Evolutionary conservation across 1,284 basidiomycete genomes (phyloP).

Genomic region (Caloboletus firmus): DNA sequence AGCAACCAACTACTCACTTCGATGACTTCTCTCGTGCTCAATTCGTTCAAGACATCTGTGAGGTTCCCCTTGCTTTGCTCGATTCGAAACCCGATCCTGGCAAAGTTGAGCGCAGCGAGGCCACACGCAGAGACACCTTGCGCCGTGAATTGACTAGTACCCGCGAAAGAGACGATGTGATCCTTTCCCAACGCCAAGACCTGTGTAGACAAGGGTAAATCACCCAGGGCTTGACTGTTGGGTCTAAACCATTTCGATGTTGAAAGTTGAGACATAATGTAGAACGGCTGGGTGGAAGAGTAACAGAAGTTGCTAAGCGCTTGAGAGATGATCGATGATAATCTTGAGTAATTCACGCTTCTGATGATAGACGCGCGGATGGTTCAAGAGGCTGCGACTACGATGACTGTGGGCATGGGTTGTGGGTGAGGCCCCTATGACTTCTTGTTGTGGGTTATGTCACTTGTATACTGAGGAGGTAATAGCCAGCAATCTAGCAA

Average conservation of each 20-base stretch:
- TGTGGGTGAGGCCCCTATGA: too few relatives aligned
- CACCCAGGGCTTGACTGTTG: neutral
- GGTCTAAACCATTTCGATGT: neutral
- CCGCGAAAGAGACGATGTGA: slow-evolving; percentile 41
- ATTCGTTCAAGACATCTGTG: slow-evolving; percentile 19
- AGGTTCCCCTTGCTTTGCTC: slow-evolving; percentile 9
- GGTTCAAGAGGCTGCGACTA: too few relatives aligned
- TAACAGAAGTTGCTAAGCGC: neutral
- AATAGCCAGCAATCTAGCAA: too few relatives aligned
- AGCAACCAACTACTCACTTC: slow-evolving; percentile 21
- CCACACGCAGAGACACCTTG: slow-evolving; percentile 55
- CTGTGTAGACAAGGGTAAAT: slow-evolving; percentile 12
- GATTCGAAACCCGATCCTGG: slow-evolving; percentile 39
- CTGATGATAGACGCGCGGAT: neutral
- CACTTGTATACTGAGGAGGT: too few relatives aligned
- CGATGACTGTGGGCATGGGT: too few relatives aligned
- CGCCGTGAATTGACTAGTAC: slow-evolving; percentile 49
- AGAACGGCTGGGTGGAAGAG: neutral
- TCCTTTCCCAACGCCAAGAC: slow-evolving; percentile 27
- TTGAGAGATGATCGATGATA: neutral
- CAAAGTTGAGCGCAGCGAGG: slow-evolving; percentile 62
- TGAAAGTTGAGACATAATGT: slow-evolving; percentile 7
- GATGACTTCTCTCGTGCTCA: slow-evolving; percentile 21
- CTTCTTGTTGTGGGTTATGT: too few relatives aligned
- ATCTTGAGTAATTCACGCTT: neutral